A percentile compares a stretch with the other conserved stretches of the same genome.
Conservation (phyloP, 2,329 filamentous ascomycete genomes). For the Claviceps sp. region DNA sequence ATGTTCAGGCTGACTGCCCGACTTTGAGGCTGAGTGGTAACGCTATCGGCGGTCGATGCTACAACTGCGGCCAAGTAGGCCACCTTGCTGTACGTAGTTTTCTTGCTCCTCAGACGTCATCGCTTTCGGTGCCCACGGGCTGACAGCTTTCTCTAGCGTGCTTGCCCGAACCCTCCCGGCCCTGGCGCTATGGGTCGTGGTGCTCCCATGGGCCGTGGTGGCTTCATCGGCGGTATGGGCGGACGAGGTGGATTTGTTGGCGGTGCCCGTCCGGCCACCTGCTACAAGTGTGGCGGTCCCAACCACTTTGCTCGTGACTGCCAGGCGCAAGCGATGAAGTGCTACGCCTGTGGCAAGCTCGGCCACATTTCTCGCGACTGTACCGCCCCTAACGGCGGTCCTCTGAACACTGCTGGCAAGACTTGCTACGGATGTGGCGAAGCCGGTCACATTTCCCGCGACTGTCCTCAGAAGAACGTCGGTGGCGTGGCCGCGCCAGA, state of each 20-base stretch:
- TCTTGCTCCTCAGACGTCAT: not conserved
- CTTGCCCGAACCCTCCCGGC: constrained; percentile 65
- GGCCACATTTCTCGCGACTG: constrained; percentile 90
- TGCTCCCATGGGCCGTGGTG: constrained; percentile 55
- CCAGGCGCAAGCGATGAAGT: constrained; percentile 97
- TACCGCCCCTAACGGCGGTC: constrained; percentile 90
- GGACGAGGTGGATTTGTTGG: constrained; percentile 65
- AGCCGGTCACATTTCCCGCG: constrained; percentile 88
- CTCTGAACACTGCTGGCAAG: constrained; percentile 91
- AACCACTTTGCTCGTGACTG: constrained; percentile 98
- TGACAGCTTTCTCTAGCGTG: constrained; percentile 39
- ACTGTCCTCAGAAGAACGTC: constrained; percentile 66
- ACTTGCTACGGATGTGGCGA: constrained; percentile 97
- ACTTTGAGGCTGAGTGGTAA: constrained; percentile 83
- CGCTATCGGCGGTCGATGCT: constrained; percentile 77
- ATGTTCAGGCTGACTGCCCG: constrained; percentile 97
- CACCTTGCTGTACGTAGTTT: constrained; percentile 63
- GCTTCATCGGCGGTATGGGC: constrained; percentile 45
- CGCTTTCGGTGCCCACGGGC: not conserved
- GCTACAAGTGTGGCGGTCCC: constrained; percentile 68
- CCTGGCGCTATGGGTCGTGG: constrained; percentile 49
- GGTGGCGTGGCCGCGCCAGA: constrained; percentile 35
- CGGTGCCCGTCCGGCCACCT: constrained; percentile 54
- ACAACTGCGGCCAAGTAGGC: constrained; percentile 86
- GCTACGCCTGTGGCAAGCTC: constrained; percentile 91